Percentiles rank a stretch among this genome's conserved stretches.
These are phyloP conservation scores for Claviceps pazoutovae DNA, from an alignment of 2,329 filamentous ascomycete genomes.

Conservation along the genomic window DNA sequence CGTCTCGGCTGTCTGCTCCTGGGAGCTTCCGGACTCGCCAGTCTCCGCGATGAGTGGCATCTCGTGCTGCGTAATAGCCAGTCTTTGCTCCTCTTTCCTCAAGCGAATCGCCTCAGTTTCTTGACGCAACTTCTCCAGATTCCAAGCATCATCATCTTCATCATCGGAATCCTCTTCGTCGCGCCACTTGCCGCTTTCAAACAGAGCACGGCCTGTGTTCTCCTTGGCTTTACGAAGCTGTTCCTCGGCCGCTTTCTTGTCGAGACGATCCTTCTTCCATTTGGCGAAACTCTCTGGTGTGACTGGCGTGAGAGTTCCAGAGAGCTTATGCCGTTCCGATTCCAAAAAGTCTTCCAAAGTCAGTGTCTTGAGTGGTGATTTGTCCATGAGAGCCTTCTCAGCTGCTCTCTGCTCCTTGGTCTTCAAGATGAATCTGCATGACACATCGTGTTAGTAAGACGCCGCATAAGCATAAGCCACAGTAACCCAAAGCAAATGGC, in stretches of 20 bases:
- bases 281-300: conserved; percentile 86
- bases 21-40: neutral
- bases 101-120: conserved; percentile 70
- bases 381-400: conserved; percentile 92
- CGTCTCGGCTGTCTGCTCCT: conserved; percentile 5
- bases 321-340: conserved; percentile 89
- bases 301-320: conserved; percentile 81
- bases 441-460: conserved; percentile 12
- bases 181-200: conserved; percentile 92
- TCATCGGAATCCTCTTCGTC: conserved; percentile 49
- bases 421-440: conserved; percentile 75
- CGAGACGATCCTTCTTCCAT: conserved; percentile 89
- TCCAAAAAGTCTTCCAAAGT: conserved; percentile 97
- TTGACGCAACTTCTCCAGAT: conserved; percentile 64
- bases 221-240: conserved; percentile 86
- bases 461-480: neutral
- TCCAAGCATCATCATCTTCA: conserved; percentile 55
- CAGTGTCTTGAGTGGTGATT: conserved; percentile 84
- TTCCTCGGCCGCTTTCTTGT: conserved; percentile 93
- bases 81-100: conserved; percentile 63
- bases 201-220: conserved; percentile 84
- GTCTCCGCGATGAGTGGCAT: neutral
- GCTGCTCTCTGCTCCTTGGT: conserved; percentile 93
- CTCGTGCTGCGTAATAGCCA: conserved; percentile 19
- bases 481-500: neutral